phyloP scores from a whole-genome alignment of 805 yeast species.

The Lipomyces yamadae region DNA sequence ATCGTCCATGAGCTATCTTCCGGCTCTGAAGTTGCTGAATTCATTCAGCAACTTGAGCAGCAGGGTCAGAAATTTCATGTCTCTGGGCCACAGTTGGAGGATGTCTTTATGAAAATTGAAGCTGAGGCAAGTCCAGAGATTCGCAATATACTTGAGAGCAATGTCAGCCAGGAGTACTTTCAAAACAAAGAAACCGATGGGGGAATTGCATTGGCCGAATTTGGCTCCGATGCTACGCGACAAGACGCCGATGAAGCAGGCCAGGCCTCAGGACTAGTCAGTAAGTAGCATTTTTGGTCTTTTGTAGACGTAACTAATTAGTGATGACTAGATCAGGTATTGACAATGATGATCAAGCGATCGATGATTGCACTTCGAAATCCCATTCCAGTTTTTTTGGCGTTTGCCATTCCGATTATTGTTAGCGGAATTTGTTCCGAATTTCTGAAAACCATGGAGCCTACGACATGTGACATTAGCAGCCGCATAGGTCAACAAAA shows the following conservation, averaged over 20 bases:
- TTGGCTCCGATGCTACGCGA: neutral
- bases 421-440: constrained; percentile 5
- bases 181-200: neutral
- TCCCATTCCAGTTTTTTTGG: constrained; percentile 12
- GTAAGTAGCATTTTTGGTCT: neutral
- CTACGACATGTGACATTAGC: constrained; percentile 1
- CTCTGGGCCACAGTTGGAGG: constrained; percentile 44
- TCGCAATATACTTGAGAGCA: neutral
- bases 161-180: neutral
- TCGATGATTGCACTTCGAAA: constrained; percentile 10
- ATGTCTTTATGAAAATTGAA: constrained; percentile 41
- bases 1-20: neutral
- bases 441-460: constrained; percentile 3
- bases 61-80: constrained; percentile 22
- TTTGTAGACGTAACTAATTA: neutral
- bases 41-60: constrained; percentile 7
- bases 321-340: constrained; percentile 3
- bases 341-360: constrained; percentile 20
- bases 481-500: neutral
- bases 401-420: constrained; percentile 11
- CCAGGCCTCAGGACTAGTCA: neutral
- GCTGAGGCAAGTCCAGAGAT: constrained; percentile 21
- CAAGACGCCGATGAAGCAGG: neutral
- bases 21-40: constrained; percentile 2
- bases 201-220: neutral